Conservation (phyloP, 352 stramenopile genomes). For the Blastocystis sp. region DNA sequence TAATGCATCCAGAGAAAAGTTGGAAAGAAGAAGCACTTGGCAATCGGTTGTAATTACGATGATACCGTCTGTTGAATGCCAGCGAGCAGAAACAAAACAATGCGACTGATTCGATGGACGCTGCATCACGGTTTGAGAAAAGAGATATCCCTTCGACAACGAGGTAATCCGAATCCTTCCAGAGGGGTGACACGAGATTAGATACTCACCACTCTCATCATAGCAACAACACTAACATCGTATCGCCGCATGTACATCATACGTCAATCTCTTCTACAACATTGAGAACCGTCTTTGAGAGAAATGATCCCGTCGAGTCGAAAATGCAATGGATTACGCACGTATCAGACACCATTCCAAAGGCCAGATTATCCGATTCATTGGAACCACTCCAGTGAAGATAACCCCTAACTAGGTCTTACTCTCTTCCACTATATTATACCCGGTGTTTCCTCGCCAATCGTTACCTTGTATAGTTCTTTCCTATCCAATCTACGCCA, state of each 20-base stretch:
- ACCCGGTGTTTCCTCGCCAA: too few species aligned
- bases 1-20: neutral
- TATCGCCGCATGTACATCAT: neutral
- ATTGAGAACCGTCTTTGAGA: too few species aligned
- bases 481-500: too few species aligned
- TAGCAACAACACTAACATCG: constrained; percentile 5
- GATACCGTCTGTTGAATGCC: neutral
- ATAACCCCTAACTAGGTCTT: too few species aligned
- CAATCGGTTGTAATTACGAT: neutral
- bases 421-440: too few species aligned
- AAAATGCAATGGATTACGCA: too few species aligned
- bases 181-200: neutral
- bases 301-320: too few species aligned
- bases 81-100: neutral
- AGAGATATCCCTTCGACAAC: neutral
- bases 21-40: neutral
- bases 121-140: neutral
- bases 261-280: neutral
- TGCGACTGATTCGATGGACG: neutral
- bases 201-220: neutral
- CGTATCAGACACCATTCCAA: too few species aligned
- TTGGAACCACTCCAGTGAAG: too few species aligned
- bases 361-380: too few species aligned
- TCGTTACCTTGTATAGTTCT: too few species aligned
- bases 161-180: neutral